A percentile compares a stretch with the other conserved stretches of the same genome.
Conservation (phyloP, 1,284 basidiomycete genomes). For the Thecaphora thlaspeos region DNA sequence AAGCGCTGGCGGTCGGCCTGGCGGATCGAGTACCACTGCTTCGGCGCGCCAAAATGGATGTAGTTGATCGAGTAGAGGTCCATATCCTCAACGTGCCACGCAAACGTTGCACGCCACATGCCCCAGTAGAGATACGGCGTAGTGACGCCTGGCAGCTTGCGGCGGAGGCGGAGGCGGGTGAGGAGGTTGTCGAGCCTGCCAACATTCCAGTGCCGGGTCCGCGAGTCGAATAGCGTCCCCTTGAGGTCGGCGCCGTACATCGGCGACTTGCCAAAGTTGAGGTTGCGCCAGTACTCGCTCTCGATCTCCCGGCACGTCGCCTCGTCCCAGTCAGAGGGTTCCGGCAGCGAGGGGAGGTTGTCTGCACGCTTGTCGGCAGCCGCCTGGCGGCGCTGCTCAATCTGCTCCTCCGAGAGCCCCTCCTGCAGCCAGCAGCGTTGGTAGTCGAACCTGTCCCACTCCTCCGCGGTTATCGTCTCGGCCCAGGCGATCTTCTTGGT, state of each 20-base stretch:
- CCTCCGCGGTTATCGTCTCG: slow-evolving; percentile 36
- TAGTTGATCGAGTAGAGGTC: slow-evolving; percentile 98
- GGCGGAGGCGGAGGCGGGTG: slow-evolving; percentile 71
- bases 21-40: slow-evolving; percentile 92
- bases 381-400: slow-evolving; percentile 1
- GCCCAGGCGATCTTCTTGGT: slow-evolving; percentile 40
- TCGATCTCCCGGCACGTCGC: slow-evolving; percentile 77
- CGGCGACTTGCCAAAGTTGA: slow-evolving; percentile 81
- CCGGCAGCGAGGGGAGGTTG: slow-evolving; percentile 2
- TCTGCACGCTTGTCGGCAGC: not conserved
- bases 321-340: slow-evolving; percentile 38
- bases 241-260: slow-evolving; percentile 96
- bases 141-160: slow-evolving; percentile 83
- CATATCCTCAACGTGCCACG: slow-evolving; percentile 91
- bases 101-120: slow-evolving; percentile 96
- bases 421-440: slow-evolving; percentile 46
- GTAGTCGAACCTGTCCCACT: slow-evolving; percentile 53
- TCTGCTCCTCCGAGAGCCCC: slow-evolving; percentile 30
- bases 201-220: slow-evolving; percentile 87
- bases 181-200: slow-evolving; percentile 83
- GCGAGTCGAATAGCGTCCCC: slow-evolving; percentile 80
- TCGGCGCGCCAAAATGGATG: slow-evolving; percentile 96
- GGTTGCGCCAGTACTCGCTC: slow-evolving; percentile 86
- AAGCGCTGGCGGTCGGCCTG: slow-evolving; percentile 68
- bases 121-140: slow-evolving; percentile 97